Evolutionary conservation across 208 protist species (phyloP).

Genomic region (Leishmania braziliensis): DNA sequence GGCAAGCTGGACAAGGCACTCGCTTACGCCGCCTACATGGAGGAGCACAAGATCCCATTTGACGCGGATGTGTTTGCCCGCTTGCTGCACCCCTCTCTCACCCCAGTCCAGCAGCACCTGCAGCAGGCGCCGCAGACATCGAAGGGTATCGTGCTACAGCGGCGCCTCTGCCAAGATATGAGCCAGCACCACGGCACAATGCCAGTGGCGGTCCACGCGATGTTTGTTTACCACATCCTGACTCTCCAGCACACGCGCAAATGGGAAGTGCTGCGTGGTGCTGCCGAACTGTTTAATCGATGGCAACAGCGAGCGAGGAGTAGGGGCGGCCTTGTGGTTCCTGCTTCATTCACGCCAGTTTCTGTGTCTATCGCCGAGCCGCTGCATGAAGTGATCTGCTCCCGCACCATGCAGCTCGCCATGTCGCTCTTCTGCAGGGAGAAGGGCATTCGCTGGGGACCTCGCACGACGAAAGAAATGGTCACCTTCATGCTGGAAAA

Average conservation of each 20-base stretch:
- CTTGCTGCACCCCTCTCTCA: constrained; percentile 77
- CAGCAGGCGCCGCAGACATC: constrained; percentile 38
- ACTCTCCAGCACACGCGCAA: constrained; percentile 75
- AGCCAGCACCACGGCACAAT: constrained; percentile 30
- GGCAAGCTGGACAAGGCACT: constrained; percentile 60
- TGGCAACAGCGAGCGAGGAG: background rate
- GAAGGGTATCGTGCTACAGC: constrained; percentile 75
- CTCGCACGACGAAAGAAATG: constrained; percentile 63
- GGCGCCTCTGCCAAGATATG: constrained; percentile 56
- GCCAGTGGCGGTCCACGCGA: constrained; percentile 70
- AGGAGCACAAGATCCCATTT: constrained; percentile 52
- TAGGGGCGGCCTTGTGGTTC: background rate
- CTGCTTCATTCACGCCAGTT: background rate
- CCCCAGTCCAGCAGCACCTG: constrained; percentile 35
- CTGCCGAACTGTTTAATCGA: constrained; percentile 17
- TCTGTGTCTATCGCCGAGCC: constrained; percentile 8
- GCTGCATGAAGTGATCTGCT: constrained; percentile 27
- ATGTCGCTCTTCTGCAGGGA: constrained; percentile 61
- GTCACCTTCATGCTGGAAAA: constrained; percentile 28
- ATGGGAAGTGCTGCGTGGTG: constrained; percentile 74
- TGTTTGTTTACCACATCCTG: constrained; percentile 82
- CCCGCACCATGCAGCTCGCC: constrained; percentile 66
- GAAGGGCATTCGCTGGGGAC: constrained; percentile 74
- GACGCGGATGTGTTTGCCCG: constrained; percentile 70
- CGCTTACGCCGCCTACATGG: constrained; percentile 54